A percentile compares a stretch with the other conserved stretches of the same genome.
phyloP scores from a whole-genome alignment of 345 rosid genomes.

The Salix purpurea region DNA sequence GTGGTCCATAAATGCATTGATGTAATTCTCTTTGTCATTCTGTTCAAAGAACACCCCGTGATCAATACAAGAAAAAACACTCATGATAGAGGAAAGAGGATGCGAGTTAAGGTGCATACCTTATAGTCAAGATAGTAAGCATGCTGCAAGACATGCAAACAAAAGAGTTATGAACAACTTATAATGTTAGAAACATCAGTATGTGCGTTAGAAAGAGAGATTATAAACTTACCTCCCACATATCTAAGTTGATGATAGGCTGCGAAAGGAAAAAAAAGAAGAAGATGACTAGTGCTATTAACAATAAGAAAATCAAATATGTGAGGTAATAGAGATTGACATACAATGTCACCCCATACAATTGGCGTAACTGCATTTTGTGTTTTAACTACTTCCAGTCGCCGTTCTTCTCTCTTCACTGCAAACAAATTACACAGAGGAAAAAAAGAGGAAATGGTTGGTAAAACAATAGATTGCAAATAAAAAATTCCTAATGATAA shows the following conservation, averaged over 20 bases:
- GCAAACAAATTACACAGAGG: slow-evolving; percentile 9
- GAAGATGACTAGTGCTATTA: slow-evolving; percentile 22
- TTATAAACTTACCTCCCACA: slow-evolving; percentile 72
- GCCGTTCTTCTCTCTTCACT: slow-evolving; percentile 81
- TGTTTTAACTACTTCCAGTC: slow-evolving; percentile 67
- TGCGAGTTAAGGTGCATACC: slow-evolving; percentile 35
- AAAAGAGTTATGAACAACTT: neutral
- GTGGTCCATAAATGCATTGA: slow-evolving; percentile 66
- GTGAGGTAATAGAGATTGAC: slow-evolving; percentile 11
- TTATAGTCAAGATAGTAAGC: slow-evolving; percentile 88
- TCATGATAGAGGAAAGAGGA: neutral
- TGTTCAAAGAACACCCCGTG: slow-evolving; percentile 18
- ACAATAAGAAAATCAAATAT: neutral
- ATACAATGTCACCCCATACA: slow-evolving; percentile 84
- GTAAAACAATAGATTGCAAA: neutral
- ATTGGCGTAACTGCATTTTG: slow-evolving; percentile 72
- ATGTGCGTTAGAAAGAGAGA: slow-evolving; percentile 6
- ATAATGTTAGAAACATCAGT: neutral
- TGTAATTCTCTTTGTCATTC: slow-evolving; percentile 71
- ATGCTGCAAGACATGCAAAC: slow-evolving; percentile 51
- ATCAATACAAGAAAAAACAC: slow-evolving; percentile 3
- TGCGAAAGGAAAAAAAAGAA: slow-evolving; percentile 35
- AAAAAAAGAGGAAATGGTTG: neutral
- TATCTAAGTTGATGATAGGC: slow-evolving; percentile 85
- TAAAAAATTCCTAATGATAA: neutral